These are phyloP conservation scores for Acer yangbiense DNA, from an alignment of 345 rosid genomes.

Conservation along the genomic window DNA sequence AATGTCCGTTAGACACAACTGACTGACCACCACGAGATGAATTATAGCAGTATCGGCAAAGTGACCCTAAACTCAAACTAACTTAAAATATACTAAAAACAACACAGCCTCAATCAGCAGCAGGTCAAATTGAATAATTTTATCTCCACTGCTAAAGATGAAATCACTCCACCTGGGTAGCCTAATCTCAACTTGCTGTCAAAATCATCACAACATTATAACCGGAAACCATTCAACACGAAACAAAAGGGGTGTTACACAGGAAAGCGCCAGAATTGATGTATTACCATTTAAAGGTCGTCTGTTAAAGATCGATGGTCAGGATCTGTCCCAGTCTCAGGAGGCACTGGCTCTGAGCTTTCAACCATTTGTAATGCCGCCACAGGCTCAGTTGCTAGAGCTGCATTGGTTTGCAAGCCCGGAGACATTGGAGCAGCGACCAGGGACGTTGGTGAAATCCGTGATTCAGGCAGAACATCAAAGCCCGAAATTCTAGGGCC, in stretches of 20 bases:
- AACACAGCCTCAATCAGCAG: conserved; percentile 2
- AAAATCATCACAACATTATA: not conserved
- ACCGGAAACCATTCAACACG: not conserved
- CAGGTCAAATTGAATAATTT: not conserved
- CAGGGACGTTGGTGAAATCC: conserved; percentile 18
- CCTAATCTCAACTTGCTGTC: not conserved
- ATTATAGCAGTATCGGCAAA: not conserved
- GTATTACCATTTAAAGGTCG: conserved; percentile 7
- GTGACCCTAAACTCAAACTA: not conserved
- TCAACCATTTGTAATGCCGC: conserved; percentile 13
- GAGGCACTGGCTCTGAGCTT: conserved; percentile 21
- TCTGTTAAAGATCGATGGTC: conserved; percentile 11
- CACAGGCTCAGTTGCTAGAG: conserved; percentile 20
- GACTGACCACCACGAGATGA: conserved; percentile 2
- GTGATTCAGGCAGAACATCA: conserved; percentile 30
- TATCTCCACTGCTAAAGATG: not conserved
- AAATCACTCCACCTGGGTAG: not conserved
- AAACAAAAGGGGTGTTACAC: not conserved
- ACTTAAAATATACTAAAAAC: not conserved
- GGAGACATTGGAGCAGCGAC: conserved; percentile 30
- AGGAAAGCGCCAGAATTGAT: not conserved
- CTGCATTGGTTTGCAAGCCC: conserved; percentile 17
- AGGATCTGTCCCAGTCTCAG: conserved; percentile 17
- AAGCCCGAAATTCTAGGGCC: conserved; percentile 26
- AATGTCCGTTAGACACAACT: not conserved